Conservation (phyloP, 768 basidiomycete genomes). For the Boletus fagicola region DNA sequence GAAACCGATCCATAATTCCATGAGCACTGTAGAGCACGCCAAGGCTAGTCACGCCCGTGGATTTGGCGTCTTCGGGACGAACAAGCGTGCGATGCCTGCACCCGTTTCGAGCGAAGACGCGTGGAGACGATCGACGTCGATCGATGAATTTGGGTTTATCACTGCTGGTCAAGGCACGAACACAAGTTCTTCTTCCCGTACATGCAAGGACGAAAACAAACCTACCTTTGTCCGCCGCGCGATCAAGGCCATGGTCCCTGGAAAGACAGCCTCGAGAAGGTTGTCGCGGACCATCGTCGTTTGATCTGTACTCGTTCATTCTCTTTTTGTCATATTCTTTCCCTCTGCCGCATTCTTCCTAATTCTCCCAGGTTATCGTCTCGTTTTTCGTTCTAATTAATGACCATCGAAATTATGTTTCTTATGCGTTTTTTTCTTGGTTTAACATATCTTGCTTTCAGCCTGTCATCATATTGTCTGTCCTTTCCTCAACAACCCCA, state of each 20-base stretch:
- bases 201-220: conserved; percentile 44
- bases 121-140: conserved; percentile 44
- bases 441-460: conserved; percentile 15
- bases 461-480: conserved; percentile 26
- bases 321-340: not conserved
- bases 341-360: too few relatives aligned
- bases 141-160: conserved; percentile 67
- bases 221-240: conserved; percentile 65
- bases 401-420: conserved; percentile 13
- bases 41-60: conserved; percentile 23
- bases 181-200: conserved; percentile 20
- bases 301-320: conserved; percentile 11
- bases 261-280: conserved; percentile 53
- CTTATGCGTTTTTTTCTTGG: conserved; percentile 12
- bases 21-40: conserved; percentile 21
- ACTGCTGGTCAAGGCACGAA: conserved; percentile 33
- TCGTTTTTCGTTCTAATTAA: conserved; percentile 23
- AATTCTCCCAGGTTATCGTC: not conserved
- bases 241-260: conserved; percentile 73
- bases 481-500: conserved; percentile 8
- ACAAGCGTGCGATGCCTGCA: conserved; percentile 62
- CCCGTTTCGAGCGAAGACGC: conserved; percentile 68
- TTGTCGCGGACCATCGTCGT: conserved; percentile 40
- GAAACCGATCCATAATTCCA: conserved; percentile 40
- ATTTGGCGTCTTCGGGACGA: conserved; percentile 29